These are phyloP conservation scores for Fusarium sp. DNA, from an alignment of 2,329 filamentous ascomycete species.

Conservation along the genomic window DNA sequence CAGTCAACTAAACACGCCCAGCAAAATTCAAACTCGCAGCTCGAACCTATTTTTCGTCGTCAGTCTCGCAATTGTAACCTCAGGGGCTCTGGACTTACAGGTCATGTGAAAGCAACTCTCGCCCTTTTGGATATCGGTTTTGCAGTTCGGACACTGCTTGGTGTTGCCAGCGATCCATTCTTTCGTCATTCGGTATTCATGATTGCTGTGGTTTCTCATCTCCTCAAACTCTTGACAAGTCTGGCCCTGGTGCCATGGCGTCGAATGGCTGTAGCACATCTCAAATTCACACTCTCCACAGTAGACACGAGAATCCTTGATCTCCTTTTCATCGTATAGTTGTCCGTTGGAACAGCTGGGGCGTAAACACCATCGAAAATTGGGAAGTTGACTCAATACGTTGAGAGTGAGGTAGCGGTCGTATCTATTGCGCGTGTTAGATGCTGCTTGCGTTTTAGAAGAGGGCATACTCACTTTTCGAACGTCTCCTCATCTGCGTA, in stretches of 20 bases:
- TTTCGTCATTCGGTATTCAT: too few species aligned
- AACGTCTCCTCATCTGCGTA: too few species aligned
- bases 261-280: not conserved
- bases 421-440: too few species aligned
- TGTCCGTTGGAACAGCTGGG: too few species aligned
- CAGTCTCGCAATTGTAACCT: not conserved
- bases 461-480: too few species aligned
- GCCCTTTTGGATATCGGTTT: too few species aligned
- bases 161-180: too few species aligned
- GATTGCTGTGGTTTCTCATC: not conserved
- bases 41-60: not conserved
- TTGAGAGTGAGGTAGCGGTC: too few species aligned
- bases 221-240: not conserved
- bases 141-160: too few species aligned
- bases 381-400: too few species aligned
- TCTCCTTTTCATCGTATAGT: not conserved
- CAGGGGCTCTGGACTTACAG: not conserved
- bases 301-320: not conserved
- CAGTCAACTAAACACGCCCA: not conserved
- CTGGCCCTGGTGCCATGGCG: not conserved
- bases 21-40: not conserved
- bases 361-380: too few species aligned
- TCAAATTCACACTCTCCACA: not conserved
- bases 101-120: not conserved
- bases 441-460: too few species aligned